Evolutionary conservation across 1,284 basidiomycete genomes (phyloP).

Genomic region (Salmacisia buchloeana): DNA sequence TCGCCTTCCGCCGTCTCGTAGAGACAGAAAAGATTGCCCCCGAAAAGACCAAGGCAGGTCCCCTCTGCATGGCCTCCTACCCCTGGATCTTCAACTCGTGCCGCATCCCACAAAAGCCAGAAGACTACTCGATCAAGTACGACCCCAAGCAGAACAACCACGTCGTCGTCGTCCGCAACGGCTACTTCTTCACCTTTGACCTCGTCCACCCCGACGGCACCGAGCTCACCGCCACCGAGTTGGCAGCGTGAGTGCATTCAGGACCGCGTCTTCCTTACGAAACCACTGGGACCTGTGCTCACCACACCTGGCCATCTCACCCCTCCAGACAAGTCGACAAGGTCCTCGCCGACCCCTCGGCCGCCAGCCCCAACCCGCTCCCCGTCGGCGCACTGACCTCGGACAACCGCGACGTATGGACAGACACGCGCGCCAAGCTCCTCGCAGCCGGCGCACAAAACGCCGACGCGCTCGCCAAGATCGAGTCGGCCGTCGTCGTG

Average conservation of each 20-base stretch:
- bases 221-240: constrained; percentile 69
- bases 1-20: constrained; percentile 43
- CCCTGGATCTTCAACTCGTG: constrained; percentile 94
- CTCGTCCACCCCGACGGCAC: constrained; percentile 56
- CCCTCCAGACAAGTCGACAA: constrained; percentile 66
- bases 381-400: constrained; percentile 75
- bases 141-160: constrained; percentile 73
- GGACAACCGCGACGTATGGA: constrained; percentile 86
- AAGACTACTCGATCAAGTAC: constrained; percentile 79
- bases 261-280: not conserved
- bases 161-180: constrained; percentile 83
- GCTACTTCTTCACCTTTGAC: constrained; percentile 76
- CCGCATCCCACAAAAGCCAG: constrained; percentile 75
- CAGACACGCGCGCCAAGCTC: constrained; percentile 59
- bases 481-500: constrained; percentile 84
- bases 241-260: constrained; percentile 59
- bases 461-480: constrained; percentile 64
- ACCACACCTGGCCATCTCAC: not conserved
- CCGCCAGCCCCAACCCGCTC: constrained; percentile 57
- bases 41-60: constrained; percentile 73
- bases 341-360: constrained; percentile 68
- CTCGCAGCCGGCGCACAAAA: constrained; percentile 68
- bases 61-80: constrained; percentile 92
- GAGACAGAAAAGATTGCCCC: constrained; percentile 69
- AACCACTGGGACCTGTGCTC: not conserved